Evolutionary conservation across 495 filamentous ascomycete species (phyloP), one percentile per base, ranked within the genome.

Genomic region (Penicillium mononematosum): DNA sequence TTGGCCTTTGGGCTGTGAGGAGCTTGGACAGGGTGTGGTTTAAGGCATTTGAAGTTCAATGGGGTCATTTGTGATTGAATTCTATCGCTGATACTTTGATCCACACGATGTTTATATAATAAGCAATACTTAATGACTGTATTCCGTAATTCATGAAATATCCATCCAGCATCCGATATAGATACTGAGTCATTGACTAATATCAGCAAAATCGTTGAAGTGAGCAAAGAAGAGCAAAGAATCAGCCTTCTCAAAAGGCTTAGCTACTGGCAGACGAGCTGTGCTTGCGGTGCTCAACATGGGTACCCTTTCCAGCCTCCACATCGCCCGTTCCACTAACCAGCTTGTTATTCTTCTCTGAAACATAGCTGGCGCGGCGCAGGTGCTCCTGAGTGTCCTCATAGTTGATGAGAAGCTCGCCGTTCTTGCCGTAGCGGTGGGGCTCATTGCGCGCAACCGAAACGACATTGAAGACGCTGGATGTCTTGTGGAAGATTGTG

Each of bases 371-470:
- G 38, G 59, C 59, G 22, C 71, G 70, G 22, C 71, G 67, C 29
- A 68, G 55, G 47, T 78, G 75, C 61, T 77, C 73, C 38, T 78
- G 76, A 8, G 76, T 81, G 25, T 77, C 67, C 45, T 86, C 76
- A 71, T 86, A 85, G 47, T 81, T 75, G 62, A 86, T 83, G 41
- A 85, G 73, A 24, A 83, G 65, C 63, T 88, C 83, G 50, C 87
- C 87, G 32, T 87, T 77, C 80, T 85, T 85, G 47, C 84, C 86
- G 62, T 87, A 90, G 25, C 86, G 78, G 32, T 76, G 76, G 22
- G 87, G 86, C 66, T 85, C 78, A 2, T 82, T 71, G 12, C 70
- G 62, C 3, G 87, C 86, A 34, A 83, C 72, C 36, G 74, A 67
- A 2, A 90, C 86, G 16, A 88, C 79, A 36, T 74, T 74, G 57